Conservation (phyloP, 1,284 basidiomycete genomes). For the Apiotrichum domesticum region DNA sequence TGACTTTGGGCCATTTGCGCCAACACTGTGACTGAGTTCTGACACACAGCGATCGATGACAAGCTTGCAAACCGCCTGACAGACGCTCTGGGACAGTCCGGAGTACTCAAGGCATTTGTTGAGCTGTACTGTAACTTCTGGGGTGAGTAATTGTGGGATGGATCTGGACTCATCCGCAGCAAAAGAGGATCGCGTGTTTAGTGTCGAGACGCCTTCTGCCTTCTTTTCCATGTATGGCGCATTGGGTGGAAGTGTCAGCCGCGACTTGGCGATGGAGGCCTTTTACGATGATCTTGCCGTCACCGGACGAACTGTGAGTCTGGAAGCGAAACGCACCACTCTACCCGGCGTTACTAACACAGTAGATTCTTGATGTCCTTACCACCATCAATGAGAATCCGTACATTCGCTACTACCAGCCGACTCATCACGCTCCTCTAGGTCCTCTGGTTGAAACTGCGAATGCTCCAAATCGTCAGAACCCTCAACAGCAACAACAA, state of each 20-base stretch:
- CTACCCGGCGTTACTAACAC: neutral
- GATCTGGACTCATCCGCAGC: constrained; percentile 50
- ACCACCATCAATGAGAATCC: constrained; percentile 91
- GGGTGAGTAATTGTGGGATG: constrained; percentile 50
- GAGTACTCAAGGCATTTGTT: constrained; percentile 59
- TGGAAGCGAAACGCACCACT: neutral
- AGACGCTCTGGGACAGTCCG: constrained; percentile 33
- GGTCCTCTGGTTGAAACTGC: constrained; percentile 61
- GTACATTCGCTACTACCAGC: constrained; percentile 87
- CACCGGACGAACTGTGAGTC: constrained; percentile 48
- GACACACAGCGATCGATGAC: constrained; percentile 51
- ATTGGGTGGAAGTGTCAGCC: constrained; percentile 60
- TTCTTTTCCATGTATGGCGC: constrained; percentile 85
- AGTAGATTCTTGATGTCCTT: constrained; percentile 82
- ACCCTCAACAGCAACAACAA: constrained; percentile 45
- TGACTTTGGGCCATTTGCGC: too few species aligned
- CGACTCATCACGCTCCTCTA: constrained; percentile 73
- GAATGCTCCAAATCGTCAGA: constrained; percentile 21
- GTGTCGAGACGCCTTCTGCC: constrained; percentile 62
- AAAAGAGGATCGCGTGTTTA: constrained; percentile 76
- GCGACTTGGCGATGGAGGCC: constrained; percentile 57
- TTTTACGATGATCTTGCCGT: constrained; percentile 79
- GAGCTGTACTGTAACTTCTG: constrained; percentile 87
- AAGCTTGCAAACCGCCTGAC: constrained; percentile 66
- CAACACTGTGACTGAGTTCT: neutral